Evolutionary conservation across 129 eudicot genomes (phyloP).

Genomic region (Tagetes erecta): DNA sequence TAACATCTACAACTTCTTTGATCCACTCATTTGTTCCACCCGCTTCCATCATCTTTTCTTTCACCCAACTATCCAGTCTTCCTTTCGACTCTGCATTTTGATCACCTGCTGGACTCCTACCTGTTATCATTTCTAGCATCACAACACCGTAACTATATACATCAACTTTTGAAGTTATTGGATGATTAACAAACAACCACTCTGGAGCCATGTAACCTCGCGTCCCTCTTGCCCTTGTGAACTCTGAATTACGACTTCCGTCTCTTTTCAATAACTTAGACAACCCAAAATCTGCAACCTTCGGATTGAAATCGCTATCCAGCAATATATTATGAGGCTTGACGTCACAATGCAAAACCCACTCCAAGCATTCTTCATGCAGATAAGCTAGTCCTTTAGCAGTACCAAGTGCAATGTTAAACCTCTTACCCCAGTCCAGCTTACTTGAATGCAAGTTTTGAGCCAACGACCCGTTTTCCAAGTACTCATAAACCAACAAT

Average conservation of each 20-base stretch:
- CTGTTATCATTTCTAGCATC: conserved; percentile 46
- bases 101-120: conserved; percentile 26
- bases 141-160: conserved; percentile 45
- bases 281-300: conserved; percentile 52
- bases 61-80: conserved; percentile 37
- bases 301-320: conserved; percentile 36
- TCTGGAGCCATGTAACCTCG: conserved; percentile 76
- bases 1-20: conserved; percentile 20
- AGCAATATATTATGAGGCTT: conserved; percentile 54
- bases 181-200: conserved; percentile 43
- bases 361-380: conserved; percentile 65
- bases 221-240: conserved; percentile 53
- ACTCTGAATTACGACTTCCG: conserved; percentile 26
- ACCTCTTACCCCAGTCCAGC: conserved; percentile 44
- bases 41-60: conserved; percentile 16
- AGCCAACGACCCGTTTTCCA: conserved; percentile 47
- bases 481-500: conserved; percentile 49
- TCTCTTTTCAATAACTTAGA: conserved; percentile 33
- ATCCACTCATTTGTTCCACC: conserved; percentile 24
- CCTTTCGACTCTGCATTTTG: conserved; percentile 13
- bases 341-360: conserved; percentile 62
- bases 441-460: conserved; percentile 25
- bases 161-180: conserved; percentile 49
- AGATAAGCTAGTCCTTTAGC: conserved; percentile 67
- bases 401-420: conserved; percentile 50